These are phyloP conservation scores for Dioscorea dumetorum DNA, from an alignment of 106 monocot species.

Conservation along the genomic window DNA sequence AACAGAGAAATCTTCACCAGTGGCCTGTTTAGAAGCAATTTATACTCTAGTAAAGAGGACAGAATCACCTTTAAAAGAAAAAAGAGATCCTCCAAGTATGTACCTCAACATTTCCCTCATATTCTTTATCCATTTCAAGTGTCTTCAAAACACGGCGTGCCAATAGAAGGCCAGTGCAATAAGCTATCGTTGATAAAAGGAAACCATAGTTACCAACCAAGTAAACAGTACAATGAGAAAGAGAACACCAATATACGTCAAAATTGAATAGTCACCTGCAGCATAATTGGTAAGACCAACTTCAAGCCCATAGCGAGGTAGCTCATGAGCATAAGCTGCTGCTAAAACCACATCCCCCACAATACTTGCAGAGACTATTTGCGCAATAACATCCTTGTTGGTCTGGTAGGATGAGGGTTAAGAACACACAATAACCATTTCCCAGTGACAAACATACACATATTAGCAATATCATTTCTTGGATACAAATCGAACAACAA, in stretches of 20 bases:
- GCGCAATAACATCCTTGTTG: conserved; percentile 71
- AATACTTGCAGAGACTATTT: conserved; percentile 78
- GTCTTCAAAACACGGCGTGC: conserved; percentile 31
- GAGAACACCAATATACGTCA: not conserved
- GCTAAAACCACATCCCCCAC: conserved; percentile 70
- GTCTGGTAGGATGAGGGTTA: conserved; percentile 37
- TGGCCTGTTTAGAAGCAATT: conserved; percentile 11
- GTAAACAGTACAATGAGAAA: not conserved
- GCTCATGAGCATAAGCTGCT: conserved; percentile 83
- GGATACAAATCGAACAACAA: conserved; percentile 94
- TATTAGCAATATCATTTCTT: not conserved
- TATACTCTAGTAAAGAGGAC: not conserved
- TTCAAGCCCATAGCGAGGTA: conserved; percentile 67
- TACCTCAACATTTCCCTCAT: conserved; percentile 49
- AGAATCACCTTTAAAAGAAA: not conserved
- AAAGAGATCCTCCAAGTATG: not conserved
- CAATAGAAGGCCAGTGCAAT: conserved; percentile 45
- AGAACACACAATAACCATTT: not conserved
- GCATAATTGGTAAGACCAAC: conserved; percentile 43
- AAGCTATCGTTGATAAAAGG: conserved; percentile 10
- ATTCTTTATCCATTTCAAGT: conserved; percentile 39
- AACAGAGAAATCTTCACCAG: conserved; percentile 37
- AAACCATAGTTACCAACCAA: not conserved
- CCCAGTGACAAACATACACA: not conserved
- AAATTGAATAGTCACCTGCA: conserved; percentile 14